phyloP scores from a whole-genome alignment of 148 eudicot genomes.

The Bassia scoparia region DNA sequence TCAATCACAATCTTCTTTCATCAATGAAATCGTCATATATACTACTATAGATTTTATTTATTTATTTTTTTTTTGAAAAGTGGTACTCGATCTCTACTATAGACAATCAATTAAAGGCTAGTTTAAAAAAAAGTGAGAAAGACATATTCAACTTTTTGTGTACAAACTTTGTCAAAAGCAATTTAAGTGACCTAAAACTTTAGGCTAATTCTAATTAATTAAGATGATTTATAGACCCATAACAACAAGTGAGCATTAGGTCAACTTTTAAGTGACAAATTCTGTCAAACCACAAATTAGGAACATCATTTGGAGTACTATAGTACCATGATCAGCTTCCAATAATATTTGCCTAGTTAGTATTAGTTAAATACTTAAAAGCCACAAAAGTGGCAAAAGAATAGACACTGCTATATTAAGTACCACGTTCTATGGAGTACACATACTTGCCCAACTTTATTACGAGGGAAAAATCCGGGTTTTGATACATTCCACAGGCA shows the following conservation, averaged over 20 bases:
- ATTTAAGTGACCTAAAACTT: background rate
- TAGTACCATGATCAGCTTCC: conserved; percentile 3
- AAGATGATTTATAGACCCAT: background rate
- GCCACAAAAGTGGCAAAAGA: conserved; percentile 4
- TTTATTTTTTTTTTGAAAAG: too few species aligned
- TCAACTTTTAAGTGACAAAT: conserved; percentile 1
- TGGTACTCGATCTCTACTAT: too few species aligned
- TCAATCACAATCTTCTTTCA: too few species aligned
- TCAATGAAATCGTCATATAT: too few species aligned
- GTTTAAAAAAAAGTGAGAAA: background rate
- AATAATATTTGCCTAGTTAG: background rate
- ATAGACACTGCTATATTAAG: background rate
- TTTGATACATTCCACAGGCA: too few species aligned
- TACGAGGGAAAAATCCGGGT: background rate
- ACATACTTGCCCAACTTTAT: conserved; percentile 1
- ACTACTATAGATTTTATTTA: too few species aligned
- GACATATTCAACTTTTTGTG: conserved; percentile 1
- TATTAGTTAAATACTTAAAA: background rate
- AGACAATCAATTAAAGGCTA: too few species aligned
- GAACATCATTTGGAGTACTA: background rate
- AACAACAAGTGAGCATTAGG: background rate
- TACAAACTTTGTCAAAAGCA: conserved; percentile 8
- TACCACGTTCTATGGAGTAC: background rate
- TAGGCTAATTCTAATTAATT: background rate
- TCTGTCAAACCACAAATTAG: conserved; percentile 7